These are phyloP conservation scores for Penicillium nucicola DNA, from an alignment of 495 filamentous ascomycete genomes.

Conservation along the genomic window DNA sequence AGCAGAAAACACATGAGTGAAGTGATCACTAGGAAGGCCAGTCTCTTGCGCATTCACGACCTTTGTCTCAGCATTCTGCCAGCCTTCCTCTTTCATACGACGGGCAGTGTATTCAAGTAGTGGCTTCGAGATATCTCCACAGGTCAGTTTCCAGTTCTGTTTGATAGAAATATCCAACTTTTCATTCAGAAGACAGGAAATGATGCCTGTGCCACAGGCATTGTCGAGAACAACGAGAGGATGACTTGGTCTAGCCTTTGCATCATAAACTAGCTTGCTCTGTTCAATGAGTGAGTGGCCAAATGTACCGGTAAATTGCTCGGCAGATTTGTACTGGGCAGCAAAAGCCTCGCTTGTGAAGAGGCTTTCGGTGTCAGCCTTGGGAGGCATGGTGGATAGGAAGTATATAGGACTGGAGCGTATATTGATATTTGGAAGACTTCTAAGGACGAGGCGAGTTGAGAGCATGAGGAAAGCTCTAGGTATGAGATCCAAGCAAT, in stretches of 20 bases:
- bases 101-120: slow-evolving; percentile 30
- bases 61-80: slow-evolving; percentile 29
- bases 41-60: slow-evolving; percentile 34
- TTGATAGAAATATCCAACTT: slow-evolving; percentile 20
- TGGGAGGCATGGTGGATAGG: slow-evolving; percentile 9
- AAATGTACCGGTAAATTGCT: slow-evolving; percentile 30
- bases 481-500: no score
- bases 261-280: slow-evolving; percentile 18
- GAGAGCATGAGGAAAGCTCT: background rate
- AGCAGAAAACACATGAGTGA: slow-evolving; percentile 31
- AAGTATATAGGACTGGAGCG: background rate
- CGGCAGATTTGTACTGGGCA: slow-evolving; percentile 29
- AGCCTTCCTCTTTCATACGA: slow-evolving; percentile 26
- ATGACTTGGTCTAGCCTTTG: slow-evolving; percentile 13
- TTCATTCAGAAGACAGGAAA: slow-evolving; percentile 27
- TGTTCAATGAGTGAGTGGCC: slow-evolving; percentile 28
- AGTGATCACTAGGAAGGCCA: slow-evolving; percentile 23
- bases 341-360: slow-evolving; percentile 32
- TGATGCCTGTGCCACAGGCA: slow-evolving; percentile 41
- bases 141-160: slow-evolving; percentile 26
- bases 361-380: slow-evolving; percentile 6
- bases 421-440: background rate
- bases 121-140: slow-evolving; percentile 32
- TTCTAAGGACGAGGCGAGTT: background rate
- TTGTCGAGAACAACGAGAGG: slow-evolving; percentile 36